Evolutionary conservation across 1,284 basidiomycete genomes (phyloP).

Genomic region (Fistulina hepatica): DNA sequence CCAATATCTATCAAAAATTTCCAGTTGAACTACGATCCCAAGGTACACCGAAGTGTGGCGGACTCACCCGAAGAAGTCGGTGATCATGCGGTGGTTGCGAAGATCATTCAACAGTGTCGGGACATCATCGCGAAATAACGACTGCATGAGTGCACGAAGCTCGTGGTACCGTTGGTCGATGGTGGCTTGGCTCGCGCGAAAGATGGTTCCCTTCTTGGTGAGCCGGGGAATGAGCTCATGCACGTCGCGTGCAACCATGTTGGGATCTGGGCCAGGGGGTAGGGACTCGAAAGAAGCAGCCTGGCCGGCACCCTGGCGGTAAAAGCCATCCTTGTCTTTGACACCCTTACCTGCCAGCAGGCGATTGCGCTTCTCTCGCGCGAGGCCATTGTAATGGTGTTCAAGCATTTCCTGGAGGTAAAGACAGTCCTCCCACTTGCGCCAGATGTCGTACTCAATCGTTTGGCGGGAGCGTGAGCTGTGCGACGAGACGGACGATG

Average conservation of each 20-base stretch:
- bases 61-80: conserved; percentile 74
- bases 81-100: conserved; percentile 41
- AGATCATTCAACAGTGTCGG: conserved; percentile 58
- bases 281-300: conserved; percentile 75
- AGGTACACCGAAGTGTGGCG: too few relatives aligned
- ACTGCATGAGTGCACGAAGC: conserved; percentile 44
- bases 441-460: conserved; percentile 58
- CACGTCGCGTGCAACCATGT: conserved; percentile 53
- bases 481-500: conserved; percentile 29
- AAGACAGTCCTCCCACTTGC: conserved; percentile 71
- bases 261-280: conserved; percentile 71
- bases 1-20: too few relatives aligned
- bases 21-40: too few relatives aligned
- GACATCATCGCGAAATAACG: conserved; percentile 46
- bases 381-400: conserved; percentile 46
- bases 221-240: conserved; percentile 55
- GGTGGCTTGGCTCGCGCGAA: conserved; percentile 56
- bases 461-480: conserved; percentile 1
- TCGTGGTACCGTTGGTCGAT: conserved; percentile 52
- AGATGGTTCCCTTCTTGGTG: conserved; percentile 59
- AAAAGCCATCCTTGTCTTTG: conserved; percentile 62
- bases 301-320: conserved; percentile 46
- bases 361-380: conserved; percentile 51
- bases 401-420: conserved; percentile 62
- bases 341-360: conserved; percentile 61